Evolutionary conservation across 2,329 filamentous ascomycete species (phyloP), one percentile per base, ranked within the genome.

Genomic region (Penicillium nordicum): DNA sequence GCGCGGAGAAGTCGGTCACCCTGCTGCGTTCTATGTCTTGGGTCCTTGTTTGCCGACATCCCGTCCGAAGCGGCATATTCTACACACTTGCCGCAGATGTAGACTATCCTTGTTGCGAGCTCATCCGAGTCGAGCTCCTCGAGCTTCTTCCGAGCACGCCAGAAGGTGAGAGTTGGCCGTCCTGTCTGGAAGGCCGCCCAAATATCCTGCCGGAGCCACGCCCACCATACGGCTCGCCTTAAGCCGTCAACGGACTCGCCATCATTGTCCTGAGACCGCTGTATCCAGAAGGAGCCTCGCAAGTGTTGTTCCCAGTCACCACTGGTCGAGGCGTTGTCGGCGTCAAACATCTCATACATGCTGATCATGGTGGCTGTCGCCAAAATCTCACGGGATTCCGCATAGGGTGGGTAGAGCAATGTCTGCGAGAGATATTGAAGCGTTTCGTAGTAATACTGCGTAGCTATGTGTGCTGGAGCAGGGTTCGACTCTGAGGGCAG

Each of bases 311-410:
- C 81, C 84, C 84, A 87, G 42, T 76, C 79, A 68, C 80, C 66
- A 21, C 78, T 76, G 7, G 78, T 40, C 32, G 38, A 30, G 40
- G n/a, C 32, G 36, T 25, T 37, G 29, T 54, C 78, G 9, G 78
- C 80, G 46, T 84, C 81, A 29, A 86, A 78, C 83, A 86, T 86
- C 69, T 86, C 84, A 61, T 86, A 86, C 0, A 81, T 82, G n/a
- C 80, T 84, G 23, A 86, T 81, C 27, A 85, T 76, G 1, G 85
- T 72, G 0, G 82, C 79, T 1, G 83, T 87, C 0, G 81, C 81
- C 32, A 85, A 74, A 0, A 87, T 74, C 63, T 87, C 84, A 12
- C 76, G 75, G 16, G 50, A 50, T 16, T 78, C 79, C 6, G 80
- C 81, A 64, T 86, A 87, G 0, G 78, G 79, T 2, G 79, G 74